phyloP scores from a whole-genome alignment of 2,329 filamentous ascomycete species.

The Colletotrichum tabaci region DNA sequence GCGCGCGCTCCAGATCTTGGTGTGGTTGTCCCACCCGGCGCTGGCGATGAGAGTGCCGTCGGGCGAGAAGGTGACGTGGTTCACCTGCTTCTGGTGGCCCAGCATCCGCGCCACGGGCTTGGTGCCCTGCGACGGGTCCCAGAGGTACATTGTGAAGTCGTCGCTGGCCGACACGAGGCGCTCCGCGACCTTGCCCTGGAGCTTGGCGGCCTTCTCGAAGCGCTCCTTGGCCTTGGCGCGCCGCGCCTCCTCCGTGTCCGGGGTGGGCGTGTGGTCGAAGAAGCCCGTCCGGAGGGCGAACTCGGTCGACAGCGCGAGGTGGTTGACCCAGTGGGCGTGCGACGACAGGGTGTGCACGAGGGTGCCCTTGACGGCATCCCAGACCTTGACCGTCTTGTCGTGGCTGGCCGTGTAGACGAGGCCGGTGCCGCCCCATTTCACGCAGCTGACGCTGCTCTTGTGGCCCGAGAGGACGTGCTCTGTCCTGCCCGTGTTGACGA shows the following conservation, averaged over 20 bases:
- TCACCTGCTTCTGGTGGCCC: slow-evolving; percentile 98
- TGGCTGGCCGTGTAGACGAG: slow-evolving; percentile 88
- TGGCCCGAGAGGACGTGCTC: slow-evolving; percentile 91
- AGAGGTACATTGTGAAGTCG: slow-evolving; percentile 96
- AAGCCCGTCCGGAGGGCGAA: slow-evolving; percentile 89
- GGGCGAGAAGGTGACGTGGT: slow-evolving; percentile 94
- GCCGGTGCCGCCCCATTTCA: slow-evolving; percentile 94
- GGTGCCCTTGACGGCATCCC: slow-evolving; percentile 85
- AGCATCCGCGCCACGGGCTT: slow-evolving; percentile 91
- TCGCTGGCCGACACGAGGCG: slow-evolving; percentile 91
- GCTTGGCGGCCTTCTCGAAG: slow-evolving; percentile 87
- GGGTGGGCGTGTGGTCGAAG: slow-evolving; percentile 84
- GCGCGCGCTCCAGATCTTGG: slow-evolving; percentile 86
- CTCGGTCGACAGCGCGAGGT: slow-evolving; percentile 93
- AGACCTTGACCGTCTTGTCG: slow-evolving; percentile 93
- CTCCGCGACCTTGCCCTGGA: slow-evolving; percentile 84
- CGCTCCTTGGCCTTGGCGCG: slow-evolving; percentile 82
- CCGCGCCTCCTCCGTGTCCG: slow-evolving; percentile 78
- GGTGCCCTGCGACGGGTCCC: slow-evolving; percentile 83
- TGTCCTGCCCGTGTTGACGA: slow-evolving; percentile 81
- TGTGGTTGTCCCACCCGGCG: slow-evolving; percentile 93
- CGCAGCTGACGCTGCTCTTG: slow-evolving; percentile 89
- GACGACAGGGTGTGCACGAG: slow-evolving; percentile 83
- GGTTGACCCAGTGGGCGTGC: slow-evolving; percentile 96
- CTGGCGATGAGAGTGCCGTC: slow-evolving; percentile 91